phyloP scores from a whole-genome alignment of 148 eudicot genomes.

The Fagopyrum homotropicum region DNA sequence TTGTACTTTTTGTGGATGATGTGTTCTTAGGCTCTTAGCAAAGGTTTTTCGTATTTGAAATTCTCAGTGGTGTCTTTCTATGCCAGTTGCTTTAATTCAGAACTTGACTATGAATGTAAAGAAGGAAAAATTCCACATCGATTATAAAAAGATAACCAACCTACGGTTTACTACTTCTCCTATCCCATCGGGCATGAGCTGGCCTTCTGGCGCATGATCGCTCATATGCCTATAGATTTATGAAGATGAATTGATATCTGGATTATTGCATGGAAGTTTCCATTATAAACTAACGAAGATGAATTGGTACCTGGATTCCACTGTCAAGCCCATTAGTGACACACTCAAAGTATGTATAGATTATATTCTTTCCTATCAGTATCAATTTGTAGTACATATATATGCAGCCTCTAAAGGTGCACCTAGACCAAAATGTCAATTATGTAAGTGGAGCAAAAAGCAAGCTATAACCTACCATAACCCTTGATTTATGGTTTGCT shows the following conservation, averaged over 20 bases:
- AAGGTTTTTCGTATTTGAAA: not conserved
- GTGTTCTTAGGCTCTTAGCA: not conserved
- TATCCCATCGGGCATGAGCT: too few species aligned
- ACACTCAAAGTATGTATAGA: not conserved
- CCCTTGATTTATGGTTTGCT: constrained; percentile 5
- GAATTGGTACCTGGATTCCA: constrained; percentile 8
- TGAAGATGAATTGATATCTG: too few species aligned
- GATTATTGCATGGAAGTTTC: not conserved
- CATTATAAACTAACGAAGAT: constrained; percentile 1
- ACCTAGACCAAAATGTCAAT: not conserved
- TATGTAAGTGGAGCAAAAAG: constrained; percentile 7
- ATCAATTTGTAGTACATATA: not conserved
- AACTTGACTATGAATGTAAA: not conserved
- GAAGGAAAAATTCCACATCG: too few species aligned
- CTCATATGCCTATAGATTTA: too few species aligned
- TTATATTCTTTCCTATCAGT: not conserved
- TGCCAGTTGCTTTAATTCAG: not conserved
- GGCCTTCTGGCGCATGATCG: too few species aligned
- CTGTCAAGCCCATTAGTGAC: not conserved
- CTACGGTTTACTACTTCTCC: too few species aligned
- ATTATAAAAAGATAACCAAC: too few species aligned
- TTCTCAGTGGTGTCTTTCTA: not conserved
- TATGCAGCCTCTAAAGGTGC: constrained; percentile 2
- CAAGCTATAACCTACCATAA: not conserved
- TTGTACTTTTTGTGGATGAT: not conserved